Evolutionary conservation across 1,139 yeast genomes (phyloP).

Genomic region (Magnusiomyces ingens): DNA sequence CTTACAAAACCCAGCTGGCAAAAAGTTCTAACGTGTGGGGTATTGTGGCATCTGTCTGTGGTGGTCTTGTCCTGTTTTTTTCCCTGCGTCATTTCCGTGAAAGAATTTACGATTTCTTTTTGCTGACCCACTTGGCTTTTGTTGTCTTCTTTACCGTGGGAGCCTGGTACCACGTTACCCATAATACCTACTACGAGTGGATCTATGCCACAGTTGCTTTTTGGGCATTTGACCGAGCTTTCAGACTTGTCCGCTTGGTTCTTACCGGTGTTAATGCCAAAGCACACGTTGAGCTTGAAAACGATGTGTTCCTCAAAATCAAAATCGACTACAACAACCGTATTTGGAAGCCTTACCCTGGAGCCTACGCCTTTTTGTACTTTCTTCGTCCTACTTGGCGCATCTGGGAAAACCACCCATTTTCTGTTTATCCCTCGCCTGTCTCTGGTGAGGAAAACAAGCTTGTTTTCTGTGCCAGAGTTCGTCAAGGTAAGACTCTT

Average conservation of each 20-base stretch:
- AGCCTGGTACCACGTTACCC: conserved; percentile 39
- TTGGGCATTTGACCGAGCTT: conserved; percentile 37
- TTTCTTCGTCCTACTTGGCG: conserved; percentile 45
- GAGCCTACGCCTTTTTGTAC: conserved; percentile 53
- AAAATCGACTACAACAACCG: conserved; percentile 23
- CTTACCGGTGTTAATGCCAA: conserved; percentile 37
- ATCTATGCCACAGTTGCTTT: conserved; percentile 33
- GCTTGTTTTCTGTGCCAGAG: conserved; percentile 32
- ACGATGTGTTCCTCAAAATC: conserved; percentile 23
- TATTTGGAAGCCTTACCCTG: conserved; percentile 44
- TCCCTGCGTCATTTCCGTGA: conserved; percentile 49
- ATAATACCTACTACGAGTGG: conserved; percentile 37
- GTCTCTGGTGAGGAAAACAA: conserved; percentile 19
- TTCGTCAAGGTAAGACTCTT: conserved; percentile 29
- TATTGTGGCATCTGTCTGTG: conserved; percentile 38
- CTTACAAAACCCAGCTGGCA: conserved; percentile 18
- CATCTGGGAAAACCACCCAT: conserved; percentile 62
- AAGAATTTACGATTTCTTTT: conserved; percentile 56
- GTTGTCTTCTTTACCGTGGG: conserved; percentile 38
- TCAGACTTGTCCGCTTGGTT: conserved; percentile 32
- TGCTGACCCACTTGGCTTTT: conserved; percentile 49
- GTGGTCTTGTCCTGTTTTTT: conserved; percentile 40
- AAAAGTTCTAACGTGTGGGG: neutral
- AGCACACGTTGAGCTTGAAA: conserved; percentile 31
- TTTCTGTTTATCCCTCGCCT: conserved; percentile 41